These are phyloP conservation scores for Leccinum variicolor DNA, from an alignment of 768 basidiomycete genomes.

Conservation along the genomic window DNA sequence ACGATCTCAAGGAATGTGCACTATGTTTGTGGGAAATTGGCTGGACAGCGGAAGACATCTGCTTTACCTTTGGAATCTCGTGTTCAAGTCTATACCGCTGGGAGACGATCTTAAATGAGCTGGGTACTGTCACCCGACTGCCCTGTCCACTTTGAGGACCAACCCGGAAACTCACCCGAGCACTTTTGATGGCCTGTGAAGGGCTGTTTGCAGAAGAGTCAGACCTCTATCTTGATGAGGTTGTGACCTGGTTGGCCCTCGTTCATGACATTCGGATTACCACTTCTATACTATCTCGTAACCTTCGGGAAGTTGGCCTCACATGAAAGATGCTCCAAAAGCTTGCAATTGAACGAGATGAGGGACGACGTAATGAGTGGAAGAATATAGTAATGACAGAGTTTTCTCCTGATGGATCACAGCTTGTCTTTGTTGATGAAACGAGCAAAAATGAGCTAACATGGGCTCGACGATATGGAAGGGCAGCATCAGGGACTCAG, in stretches of 20 bases:
- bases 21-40: no score
- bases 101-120: no score
- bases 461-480: neutral
- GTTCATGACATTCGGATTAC: slow-evolving; percentile 23
- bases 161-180: no score
- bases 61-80: no score
- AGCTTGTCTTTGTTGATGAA: slow-evolving; percentile 11
- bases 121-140: no score
- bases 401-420: neutral
- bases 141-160: no score
- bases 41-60: no score
- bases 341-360: neutral
- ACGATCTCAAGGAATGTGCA: no score
- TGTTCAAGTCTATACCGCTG: no score
- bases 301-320: slow-evolving; percentile 6
- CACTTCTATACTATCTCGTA: neutral
- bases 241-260: slow-evolving; percentile 6
- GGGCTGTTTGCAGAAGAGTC: no score
- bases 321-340: neutral
- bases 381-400: neutral
- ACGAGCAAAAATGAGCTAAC: neutral
- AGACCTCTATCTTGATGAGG: slow-evolving; percentile 2
- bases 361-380: neutral
- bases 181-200: no score
- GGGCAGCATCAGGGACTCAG: neutral